A percentile compares a stretch with the other conserved stretches of the same genome.
Conservation (phyloP, 2,329 filamentous ascomycete genomes). For the Botrytis elliptica region DNA sequence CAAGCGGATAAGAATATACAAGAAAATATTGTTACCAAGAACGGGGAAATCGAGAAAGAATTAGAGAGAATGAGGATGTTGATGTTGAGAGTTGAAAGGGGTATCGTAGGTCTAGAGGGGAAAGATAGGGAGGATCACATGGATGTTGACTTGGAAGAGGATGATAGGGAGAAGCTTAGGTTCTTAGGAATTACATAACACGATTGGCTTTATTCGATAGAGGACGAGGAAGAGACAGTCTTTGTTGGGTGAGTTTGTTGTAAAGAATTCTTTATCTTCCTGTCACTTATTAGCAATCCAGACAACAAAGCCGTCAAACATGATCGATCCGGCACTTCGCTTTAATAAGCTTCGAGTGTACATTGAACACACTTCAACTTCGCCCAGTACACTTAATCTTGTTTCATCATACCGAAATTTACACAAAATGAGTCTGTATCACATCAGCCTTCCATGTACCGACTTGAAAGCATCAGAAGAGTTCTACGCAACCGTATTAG, state of each 20-base stretch:
- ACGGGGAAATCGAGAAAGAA: constrained; percentile 64
- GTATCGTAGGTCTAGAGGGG: constrained; percentile 43
- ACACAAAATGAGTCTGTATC: background rate
- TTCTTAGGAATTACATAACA: constrained; percentile 14
- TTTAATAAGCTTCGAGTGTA: background rate
- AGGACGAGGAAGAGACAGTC: too few relatives aligned
- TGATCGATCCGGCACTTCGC: background rate
- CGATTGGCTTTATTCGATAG: too few relatives aligned
- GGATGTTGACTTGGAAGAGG: constrained; percentile 32
- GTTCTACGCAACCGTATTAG: background rate
- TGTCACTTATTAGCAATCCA: background rate
- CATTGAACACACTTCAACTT: background rate
- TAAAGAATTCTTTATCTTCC: background rate
- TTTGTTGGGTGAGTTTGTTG: background rate
- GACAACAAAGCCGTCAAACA: background rate
- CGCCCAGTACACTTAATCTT: background rate
- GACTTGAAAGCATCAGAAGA: background rate
- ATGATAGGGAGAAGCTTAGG: constrained; percentile 28
- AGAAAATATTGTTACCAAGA: constrained; percentile 63
- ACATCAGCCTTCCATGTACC: background rate
- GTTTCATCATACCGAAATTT: too few relatives aligned
- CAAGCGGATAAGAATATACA: constrained; percentile 51
- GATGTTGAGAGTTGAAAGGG: constrained; percentile 57
- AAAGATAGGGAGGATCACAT: constrained; percentile 24
- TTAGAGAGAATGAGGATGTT: constrained; percentile 65